Evolutionary conservation across 305 asterid genomes (phyloP).

Genomic region (Lippia alba): DNA sequence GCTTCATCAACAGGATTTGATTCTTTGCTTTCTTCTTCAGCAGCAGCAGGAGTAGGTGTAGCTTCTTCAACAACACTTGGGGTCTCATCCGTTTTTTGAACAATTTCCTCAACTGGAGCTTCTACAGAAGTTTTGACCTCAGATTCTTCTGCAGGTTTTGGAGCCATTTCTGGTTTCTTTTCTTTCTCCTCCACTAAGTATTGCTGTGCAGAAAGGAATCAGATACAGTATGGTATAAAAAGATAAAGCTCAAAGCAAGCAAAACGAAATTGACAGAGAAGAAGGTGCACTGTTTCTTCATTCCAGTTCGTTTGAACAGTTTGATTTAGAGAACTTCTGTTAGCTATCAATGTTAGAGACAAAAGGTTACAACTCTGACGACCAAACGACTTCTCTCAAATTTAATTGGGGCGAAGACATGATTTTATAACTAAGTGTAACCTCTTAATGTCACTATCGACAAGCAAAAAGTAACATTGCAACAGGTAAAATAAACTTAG

Average conservation of each 20-base stretch:
- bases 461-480: too few relatives aligned
- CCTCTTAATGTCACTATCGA: too few relatives aligned
- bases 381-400: neutral
- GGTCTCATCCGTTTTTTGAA: slow-evolving; percentile 46
- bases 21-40: slow-evolving; percentile 54
- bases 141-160: slow-evolving; percentile 51
- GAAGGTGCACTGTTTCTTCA: neutral
- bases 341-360: neutral
- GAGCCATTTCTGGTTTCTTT: slow-evolving; percentile 38
- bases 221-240: slow-evolving; percentile 6
- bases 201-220: slow-evolving; percentile 53
- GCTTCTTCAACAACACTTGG: slow-evolving; percentile 50
- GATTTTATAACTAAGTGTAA: neutral
- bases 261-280: slow-evolving; percentile 6
- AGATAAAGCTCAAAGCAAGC: slow-evolving; percentile 16
- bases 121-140: slow-evolving; percentile 45
- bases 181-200: slow-evolving; percentile 73
- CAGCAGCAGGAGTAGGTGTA: slow-evolving; percentile 39
- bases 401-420: neutral
- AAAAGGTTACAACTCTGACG: neutral
- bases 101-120: slow-evolving; percentile 47
- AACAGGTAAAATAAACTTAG: too few relatives aligned
- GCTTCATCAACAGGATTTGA: slow-evolving; percentile 51
- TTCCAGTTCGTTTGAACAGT: slow-evolving; percentile 4
- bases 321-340: slow-evolving; percentile 10